phyloP scores from a whole-genome alignment of 805 yeast genomes.

The Starmera amethionina region DNA sequence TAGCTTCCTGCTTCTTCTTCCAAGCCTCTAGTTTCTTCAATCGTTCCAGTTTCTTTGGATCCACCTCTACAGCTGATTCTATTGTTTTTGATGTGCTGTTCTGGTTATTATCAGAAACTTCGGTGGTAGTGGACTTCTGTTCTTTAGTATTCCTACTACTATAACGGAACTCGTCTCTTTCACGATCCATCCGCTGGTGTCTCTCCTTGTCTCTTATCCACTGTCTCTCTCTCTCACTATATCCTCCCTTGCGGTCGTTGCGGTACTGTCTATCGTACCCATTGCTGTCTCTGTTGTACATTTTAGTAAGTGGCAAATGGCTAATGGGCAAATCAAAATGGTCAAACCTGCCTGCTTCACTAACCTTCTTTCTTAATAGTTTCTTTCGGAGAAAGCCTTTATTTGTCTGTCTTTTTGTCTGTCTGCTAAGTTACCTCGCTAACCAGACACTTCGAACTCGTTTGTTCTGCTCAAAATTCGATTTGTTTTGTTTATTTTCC shows the following conservation, averaged over 20 bases:
- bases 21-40: conserved; percentile 39
- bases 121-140: neutral
- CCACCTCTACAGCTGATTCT: conserved; percentile 3
- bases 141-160: neutral
- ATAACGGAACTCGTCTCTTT: neutral
- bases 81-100: neutral
- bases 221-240: conserved; percentile 4
- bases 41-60: conserved; percentile 19
- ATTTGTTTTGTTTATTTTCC: too few relatives aligned
- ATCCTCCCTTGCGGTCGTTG: neutral
- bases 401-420: too few relatives aligned
- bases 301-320: neutral
- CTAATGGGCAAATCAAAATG: neutral
- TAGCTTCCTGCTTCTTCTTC: conserved; percentile 32
- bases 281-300: neutral
- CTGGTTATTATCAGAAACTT: neutral
- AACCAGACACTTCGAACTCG: too few relatives aligned
- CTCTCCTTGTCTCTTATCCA: conserved; percentile 5
- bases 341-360: neutral
- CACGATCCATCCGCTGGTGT: conserved; percentile 1
- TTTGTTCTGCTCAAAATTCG: too few relatives aligned
- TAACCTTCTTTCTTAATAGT: neutral
- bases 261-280: neutral
- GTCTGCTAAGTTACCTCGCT: too few relatives aligned
- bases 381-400: too few relatives aligned